phyloP scores from a whole-genome alignment of 1,139 yeast genomes.

The Wickerhamomyces sp. region DNA sequence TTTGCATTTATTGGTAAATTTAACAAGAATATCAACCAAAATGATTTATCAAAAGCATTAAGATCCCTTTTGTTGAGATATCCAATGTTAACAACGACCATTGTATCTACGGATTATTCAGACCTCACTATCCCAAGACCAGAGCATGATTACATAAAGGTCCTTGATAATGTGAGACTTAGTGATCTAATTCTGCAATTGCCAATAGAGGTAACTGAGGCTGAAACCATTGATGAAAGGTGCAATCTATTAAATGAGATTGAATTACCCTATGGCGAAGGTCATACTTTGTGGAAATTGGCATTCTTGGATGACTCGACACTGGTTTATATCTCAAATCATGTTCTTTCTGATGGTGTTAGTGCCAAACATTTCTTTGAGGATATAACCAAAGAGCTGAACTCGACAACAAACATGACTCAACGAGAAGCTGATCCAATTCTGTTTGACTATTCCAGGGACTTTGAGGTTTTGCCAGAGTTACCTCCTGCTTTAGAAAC shows the following conservation, averaged over 20 bases:
- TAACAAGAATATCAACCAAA: slow-evolving; percentile 6
- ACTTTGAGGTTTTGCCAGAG: slow-evolving; percentile 2
- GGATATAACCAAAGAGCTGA: slow-evolving; percentile 10
- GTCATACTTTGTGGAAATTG: slow-evolving; percentile 15
- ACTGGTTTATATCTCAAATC: slow-evolving; percentile 15
- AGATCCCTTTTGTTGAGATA: slow-evolving; percentile 11
- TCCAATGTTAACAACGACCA: slow-evolving; percentile 14
- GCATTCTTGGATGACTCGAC: slow-evolving; percentile 15
- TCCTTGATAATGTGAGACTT: slow-evolving; percentile 10
- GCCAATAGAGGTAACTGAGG: slow-evolving; percentile 4
- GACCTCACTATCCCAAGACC: slow-evolving; percentile 13
- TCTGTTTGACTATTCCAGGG: slow-evolving; percentile 8
- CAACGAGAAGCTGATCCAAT: background rate
- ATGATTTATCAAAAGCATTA: slow-evolving; percentile 6
- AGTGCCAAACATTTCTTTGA: slow-evolving; percentile 12
- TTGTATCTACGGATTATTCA: slow-evolving; percentile 15
- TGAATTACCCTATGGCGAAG: slow-evolving; percentile 13
- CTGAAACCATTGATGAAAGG: slow-evolving; percentile 4
- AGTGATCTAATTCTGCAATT: slow-evolving; percentile 12
- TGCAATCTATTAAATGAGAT: slow-evolving; percentile 9
- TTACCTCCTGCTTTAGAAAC: slow-evolving; percentile 16
- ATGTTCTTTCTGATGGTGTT: slow-evolving; percentile 18
- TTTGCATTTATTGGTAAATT: slow-evolving; percentile 13
- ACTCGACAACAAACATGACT: background rate
- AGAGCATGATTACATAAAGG: slow-evolving; percentile 15